phyloP scores from a whole-genome alignment of 2,329 filamentous ascomycete genomes.

The Phyllosticta ampelicida region DNA sequence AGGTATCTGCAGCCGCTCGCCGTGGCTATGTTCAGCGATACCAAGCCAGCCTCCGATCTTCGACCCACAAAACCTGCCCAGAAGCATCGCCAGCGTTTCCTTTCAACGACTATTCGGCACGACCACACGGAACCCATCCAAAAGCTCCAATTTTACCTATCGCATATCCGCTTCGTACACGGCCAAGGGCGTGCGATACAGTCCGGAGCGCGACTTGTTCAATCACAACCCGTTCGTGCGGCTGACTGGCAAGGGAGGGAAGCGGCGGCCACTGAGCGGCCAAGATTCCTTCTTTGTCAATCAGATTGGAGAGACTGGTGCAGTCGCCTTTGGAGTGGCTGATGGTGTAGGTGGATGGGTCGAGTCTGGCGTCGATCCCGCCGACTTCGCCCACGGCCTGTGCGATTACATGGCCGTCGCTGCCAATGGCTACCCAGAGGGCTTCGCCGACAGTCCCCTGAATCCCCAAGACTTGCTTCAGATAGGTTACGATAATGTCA shows the following conservation, averaged over 20 bases:
- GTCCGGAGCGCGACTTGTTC: conserved; percentile 26
- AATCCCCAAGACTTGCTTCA: conserved; percentile 66
- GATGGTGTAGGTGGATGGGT: conserved; percentile 96
- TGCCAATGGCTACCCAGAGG: conserved; percentile 48
- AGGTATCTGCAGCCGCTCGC: conserved; percentile 4
- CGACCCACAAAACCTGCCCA: not conserved
- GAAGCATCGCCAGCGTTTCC: not conserved
- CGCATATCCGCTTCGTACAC: conserved; percentile 32
- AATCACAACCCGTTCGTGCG: conserved; percentile 22
- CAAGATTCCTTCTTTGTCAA: conserved; percentile 94
- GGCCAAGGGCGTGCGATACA: conserved; percentile 28
- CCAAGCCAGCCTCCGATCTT: not conserved
- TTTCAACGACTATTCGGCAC: not conserved
- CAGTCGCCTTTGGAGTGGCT: conserved; percentile 76
- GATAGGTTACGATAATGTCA: conserved; percentile 71
- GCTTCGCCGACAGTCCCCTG: conserved; percentile 31
- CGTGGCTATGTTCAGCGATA: conserved; percentile 4
- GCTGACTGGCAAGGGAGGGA: conserved; percentile 15
- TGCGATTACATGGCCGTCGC: conserved; percentile 85
- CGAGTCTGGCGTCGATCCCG: conserved; percentile 84
- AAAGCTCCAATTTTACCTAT: conserved; percentile 21
- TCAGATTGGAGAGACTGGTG: conserved; percentile 58
- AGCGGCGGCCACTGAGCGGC: conserved; percentile 61
- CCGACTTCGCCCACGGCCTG: conserved; percentile 87
- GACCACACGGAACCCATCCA: conserved; percentile 12